Evolutionary conservation across 23 red algal genomes (phyloP), one percentile per base, ranked within the genome.

Genomic region (Gracilaria gracilis): DNA sequence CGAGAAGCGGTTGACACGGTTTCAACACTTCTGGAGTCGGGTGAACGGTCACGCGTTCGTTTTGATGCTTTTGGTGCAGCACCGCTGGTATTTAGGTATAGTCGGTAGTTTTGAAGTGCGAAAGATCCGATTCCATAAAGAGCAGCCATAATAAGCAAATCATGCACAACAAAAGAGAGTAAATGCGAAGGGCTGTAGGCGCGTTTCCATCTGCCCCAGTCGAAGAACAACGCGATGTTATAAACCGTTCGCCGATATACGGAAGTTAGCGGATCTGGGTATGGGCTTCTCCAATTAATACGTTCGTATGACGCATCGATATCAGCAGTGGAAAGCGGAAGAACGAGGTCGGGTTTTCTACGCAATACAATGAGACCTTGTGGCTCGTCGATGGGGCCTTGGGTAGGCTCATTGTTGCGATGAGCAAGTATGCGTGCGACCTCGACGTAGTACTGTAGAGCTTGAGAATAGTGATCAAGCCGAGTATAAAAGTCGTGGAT

Each of bases 321-420:
- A 27, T 82, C 49, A 9, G 32, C 37, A 14, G 53, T 29, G 64
- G 58, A 59, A 61, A 82, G 34, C 4, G 58, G 36, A 40, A 62
- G 79, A 24, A 31, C 58, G 8, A 38, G 23, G 79, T 62, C 79
- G 9, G 58, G 49, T 51, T 61, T 39, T 61, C 79, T 57, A 24
- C 79, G 72, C 32, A 95, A 72, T 21, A 88, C 84, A 58, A 95
- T 61, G 19, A 95, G 39, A 25, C 92, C 92, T 75, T 95, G 92
- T n/a, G 92, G 92, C 37, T 95, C 92, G 46, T 88, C 83, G 7
- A 95, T 69, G 47, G 92, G 92, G 12, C 92, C 92, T 9, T 39
- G 50, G n/a, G 48, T 29, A 14, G 46, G 64, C 53, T 88, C 84
- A 32, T 39, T 36, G 32, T 87, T 87, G 21, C 75, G 55, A 11